Conservation (phyloP, 345 rosid species). For the Eucalyptus erythrocorys region DNA sequence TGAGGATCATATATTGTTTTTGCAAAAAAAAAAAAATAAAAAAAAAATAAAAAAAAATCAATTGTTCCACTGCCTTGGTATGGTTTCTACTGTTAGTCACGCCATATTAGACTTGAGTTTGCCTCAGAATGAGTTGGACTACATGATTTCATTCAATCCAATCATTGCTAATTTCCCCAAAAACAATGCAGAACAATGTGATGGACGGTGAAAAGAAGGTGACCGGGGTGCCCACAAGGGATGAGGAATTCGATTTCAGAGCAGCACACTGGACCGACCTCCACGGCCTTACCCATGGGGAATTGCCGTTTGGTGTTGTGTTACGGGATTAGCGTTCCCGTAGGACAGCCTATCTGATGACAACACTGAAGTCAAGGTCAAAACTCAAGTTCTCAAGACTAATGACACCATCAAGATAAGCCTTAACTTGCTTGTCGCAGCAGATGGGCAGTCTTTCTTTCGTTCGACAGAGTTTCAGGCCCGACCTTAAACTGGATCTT, state of each 20-base stretch:
- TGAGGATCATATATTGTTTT: not conserved
- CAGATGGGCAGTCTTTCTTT: slow-evolving; percentile 66
- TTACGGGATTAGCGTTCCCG: slow-evolving; percentile 49
- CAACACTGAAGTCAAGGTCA: slow-evolving; percentile 18
- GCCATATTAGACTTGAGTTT: not conserved
- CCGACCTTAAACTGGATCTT: slow-evolving; percentile 37
- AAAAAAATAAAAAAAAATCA: not conserved
- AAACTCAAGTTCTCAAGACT: slow-evolving; percentile 28
- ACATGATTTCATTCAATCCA: not conserved
- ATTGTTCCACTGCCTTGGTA: not conserved
- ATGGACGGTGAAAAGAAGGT: slow-evolving; percentile 29
- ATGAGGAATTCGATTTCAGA: too few species aligned
- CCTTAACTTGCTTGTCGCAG: slow-evolving; percentile 65
- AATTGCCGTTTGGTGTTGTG: slow-evolving; percentile 12
- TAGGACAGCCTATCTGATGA: slow-evolving; percentile 38
- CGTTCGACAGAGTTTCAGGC: slow-evolving; percentile 41
- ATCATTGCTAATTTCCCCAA: not conserved
- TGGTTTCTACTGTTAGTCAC: not conserved
- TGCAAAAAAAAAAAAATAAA: not conserved
- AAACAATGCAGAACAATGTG: slow-evolving; percentile 27
- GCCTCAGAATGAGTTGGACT: not conserved
- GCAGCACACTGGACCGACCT: too few species aligned
- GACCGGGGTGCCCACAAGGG: slow-evolving; percentile 4
- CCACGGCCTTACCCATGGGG: not conserved
- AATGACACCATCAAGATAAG: slow-evolving; percentile 28